Conservation (phyloP, 345 rosid species). For the Ceriops zippeliana region DNA sequence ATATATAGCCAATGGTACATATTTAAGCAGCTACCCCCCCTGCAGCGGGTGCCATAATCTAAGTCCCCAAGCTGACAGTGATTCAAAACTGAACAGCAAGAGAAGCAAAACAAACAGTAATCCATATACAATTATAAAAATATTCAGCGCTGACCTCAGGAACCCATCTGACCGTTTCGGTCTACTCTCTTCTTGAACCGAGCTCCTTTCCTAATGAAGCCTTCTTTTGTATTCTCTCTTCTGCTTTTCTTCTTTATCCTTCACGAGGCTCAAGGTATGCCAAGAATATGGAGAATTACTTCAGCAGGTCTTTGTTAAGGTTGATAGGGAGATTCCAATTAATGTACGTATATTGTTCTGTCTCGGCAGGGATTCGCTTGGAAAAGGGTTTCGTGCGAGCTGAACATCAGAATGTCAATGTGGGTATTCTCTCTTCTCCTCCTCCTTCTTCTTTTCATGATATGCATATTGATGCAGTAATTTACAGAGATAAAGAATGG, state of each 20-base stretch:
- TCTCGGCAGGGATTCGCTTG: slow-evolving; percentile 14
- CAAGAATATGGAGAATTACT: not conserved
- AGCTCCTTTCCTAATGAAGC: slow-evolving; percentile 8
- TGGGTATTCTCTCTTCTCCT: not conserved
- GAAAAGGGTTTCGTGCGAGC: slow-evolving; percentile 19
- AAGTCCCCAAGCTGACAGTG: not conserved
- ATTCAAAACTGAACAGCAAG: slow-evolving; percentile 4
- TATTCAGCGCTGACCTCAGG: not conserved
- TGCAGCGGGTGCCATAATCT: not conserved
- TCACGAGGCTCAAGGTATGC: slow-evolving; percentile 11
- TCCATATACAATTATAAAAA: no score
- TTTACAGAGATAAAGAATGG: not conserved
- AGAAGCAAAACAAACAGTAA: not conserved
- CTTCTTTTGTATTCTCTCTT: slow-evolving; percentile 10
- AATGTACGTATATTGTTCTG: not conserved
- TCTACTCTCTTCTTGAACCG: not conserved
- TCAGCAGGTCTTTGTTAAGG: not conserved
- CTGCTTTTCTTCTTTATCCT: slow-evolving; percentile 7
- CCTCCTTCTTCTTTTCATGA: no score
- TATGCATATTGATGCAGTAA: no score
- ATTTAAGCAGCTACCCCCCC: not conserved
- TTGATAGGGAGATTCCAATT: not conserved
- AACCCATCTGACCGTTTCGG: not conserved
- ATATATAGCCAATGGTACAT: not conserved
- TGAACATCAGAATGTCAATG: slow-evolving; percentile 2